Conservation (phyloP, 2,329 filamentous ascomycete genomes). For the Calonectria pseudoturangicola region DNA sequence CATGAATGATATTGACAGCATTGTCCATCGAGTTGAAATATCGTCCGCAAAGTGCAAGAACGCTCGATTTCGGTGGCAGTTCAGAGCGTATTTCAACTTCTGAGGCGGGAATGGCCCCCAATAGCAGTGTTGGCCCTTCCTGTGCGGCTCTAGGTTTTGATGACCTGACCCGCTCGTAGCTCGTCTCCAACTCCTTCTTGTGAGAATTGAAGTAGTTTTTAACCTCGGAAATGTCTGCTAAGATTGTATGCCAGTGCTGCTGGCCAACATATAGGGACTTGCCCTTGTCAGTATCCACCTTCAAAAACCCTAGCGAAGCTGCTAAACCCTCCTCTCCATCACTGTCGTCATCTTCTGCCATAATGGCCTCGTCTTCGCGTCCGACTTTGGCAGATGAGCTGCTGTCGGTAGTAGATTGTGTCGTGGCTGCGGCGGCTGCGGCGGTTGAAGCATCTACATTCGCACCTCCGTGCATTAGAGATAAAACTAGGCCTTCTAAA, state of each 20-base stretch:
- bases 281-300: conserved; percentile 84
- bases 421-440: conserved; percentile 60
- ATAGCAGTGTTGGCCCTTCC: conserved; percentile 85
- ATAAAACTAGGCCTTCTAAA: conserved; percentile 92
- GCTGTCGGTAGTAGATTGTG: conserved; percentile 64
- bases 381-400: conserved; percentile 70
- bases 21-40: conserved; percentile 91
- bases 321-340: conserved; percentile 82
- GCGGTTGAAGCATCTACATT: conserved; percentile 66
- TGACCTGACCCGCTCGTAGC: conserved; percentile 84
- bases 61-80: conserved; percentile 86
- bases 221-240: conserved; percentile 91
- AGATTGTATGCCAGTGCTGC: conserved; percentile 87
- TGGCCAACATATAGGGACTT: conserved; percentile 89
- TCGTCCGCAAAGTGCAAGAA: conserved; percentile 89
- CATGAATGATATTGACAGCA: conserved; percentile 84
- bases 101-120: conserved; percentile 82
- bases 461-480: conserved; percentile 91
- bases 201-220: conserved; percentile 91
- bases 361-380: conserved; percentile 72
- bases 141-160: conserved; percentile 76
- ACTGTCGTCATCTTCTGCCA: conserved; percentile 73
- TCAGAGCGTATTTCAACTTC: conserved; percentile 86
- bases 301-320: conserved; percentile 86
- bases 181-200: conserved; percentile 91